These are phyloP conservation scores for Allium cepa DNA, from an alignment of 106 monocot species.

Conservation along the genomic window DNA sequence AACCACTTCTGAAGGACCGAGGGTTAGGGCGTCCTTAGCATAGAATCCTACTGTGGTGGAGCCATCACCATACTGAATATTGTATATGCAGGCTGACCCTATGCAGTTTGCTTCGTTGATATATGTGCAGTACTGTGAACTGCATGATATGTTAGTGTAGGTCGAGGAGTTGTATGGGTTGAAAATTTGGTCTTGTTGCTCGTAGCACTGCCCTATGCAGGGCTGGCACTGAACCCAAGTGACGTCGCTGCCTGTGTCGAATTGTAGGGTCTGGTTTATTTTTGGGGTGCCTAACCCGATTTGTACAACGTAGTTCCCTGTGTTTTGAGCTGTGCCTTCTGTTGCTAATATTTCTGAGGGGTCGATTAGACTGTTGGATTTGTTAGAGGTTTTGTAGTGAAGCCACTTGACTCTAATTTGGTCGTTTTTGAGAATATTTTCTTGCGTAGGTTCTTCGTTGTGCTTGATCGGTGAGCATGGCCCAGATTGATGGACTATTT, in stretches of 20 bases:
- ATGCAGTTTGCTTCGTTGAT: constrained; percentile 3
- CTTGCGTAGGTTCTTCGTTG: constrained; percentile 5
- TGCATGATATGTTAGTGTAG: constrained; percentile 19
- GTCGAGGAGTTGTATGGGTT: constrained; percentile 16
- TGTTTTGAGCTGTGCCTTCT: neutral
- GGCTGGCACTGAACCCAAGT: constrained; percentile 21
- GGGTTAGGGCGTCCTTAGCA: constrained; percentile 17
- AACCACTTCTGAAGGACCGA: constrained; percentile 12
- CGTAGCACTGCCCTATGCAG: constrained; percentile 5
- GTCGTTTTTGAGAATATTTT: constrained; percentile 8
- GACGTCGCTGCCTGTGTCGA: constrained; percentile 25
- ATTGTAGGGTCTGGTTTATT: constrained; percentile 1
- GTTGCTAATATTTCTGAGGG: neutral
- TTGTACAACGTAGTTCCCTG: constrained; percentile 12
- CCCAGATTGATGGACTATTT: constrained; percentile 7
- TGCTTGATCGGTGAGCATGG: constrained; percentile 10
- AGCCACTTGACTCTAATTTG: constrained; percentile 11
- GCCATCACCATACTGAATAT: constrained; percentile 19
- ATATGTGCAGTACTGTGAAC: constrained; percentile 11
- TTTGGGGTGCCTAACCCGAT: constrained; percentile 14
- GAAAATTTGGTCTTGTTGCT: constrained; percentile 12
- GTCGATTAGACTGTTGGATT: neutral
- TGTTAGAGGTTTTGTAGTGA: neutral
- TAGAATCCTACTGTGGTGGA: constrained; percentile 15
- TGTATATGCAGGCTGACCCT: constrained; percentile 21